Evolutionary conservation across 768 basidiomycete species (phyloP).

Genomic region (Kwoniella botswanensis): DNA sequence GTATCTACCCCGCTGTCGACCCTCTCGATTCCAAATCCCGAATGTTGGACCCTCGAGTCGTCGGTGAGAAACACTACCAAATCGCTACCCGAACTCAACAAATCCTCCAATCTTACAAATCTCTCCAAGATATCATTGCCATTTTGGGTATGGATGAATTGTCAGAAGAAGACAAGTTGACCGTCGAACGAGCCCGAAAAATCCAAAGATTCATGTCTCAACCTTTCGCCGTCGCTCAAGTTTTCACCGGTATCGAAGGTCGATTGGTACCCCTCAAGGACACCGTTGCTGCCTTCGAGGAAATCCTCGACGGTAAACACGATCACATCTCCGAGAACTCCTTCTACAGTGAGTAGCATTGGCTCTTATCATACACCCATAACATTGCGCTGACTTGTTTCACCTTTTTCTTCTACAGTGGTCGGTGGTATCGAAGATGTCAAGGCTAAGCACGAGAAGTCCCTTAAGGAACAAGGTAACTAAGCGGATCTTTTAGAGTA

Average conservation of each 20-base stretch:
- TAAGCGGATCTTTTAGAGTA: conserved; percentile 30
- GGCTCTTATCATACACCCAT: background rate
- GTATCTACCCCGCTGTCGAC: conserved; percentile 99
- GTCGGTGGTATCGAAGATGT: conserved; percentile 93
- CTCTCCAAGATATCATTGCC: conserved; percentile 89
- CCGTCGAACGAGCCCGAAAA: conserved; percentile 96
- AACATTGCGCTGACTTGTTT: conserved; percentile 6
- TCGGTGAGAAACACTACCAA: conserved; percentile 88
- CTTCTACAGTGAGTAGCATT: conserved; percentile 74
- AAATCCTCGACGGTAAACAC: conserved; percentile 88
- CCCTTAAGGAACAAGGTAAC: conserved; percentile 84
- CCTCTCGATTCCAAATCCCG: conserved; percentile 99
- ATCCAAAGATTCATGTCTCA: conserved; percentile 99
- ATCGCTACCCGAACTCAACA: conserved; percentile 96
- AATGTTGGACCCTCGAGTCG: conserved; percentile 99
- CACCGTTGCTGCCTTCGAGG: conserved; percentile 74
- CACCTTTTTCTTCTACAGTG: conserved; percentile 24
- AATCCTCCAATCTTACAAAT: conserved; percentile 67
- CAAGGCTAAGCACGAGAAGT: conserved; percentile 95
- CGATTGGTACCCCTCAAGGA: conserved; percentile 96
- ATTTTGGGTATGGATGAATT: conserved; percentile 99
- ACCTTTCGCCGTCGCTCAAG: conserved; percentile 99
- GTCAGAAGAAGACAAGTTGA: conserved; percentile 99
- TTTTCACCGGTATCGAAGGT: conserved; percentile 99
- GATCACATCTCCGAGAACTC: conserved; percentile 92